Evolutionary conservation across 2,329 filamentous ascomycete species (phyloP), one percentile per base, ranked within the genome.

Genomic region (Alternaria rosae): DNA sequence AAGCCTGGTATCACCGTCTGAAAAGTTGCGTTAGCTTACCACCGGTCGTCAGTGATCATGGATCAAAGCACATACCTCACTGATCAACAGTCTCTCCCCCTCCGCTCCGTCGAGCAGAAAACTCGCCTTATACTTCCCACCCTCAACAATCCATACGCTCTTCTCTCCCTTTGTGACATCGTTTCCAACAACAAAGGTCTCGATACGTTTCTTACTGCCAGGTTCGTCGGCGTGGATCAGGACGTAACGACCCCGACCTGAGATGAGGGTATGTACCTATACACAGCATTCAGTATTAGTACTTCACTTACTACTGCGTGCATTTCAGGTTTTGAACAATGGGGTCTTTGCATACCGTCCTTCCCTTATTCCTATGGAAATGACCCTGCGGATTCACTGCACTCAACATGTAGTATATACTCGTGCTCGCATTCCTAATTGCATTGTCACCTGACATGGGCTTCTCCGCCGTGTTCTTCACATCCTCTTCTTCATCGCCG

Each of bases 141-240:
- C 89, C 55, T 90, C 87, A 8, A 92, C 89, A 62, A 90, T 82
- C 89, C 89, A 92, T 74, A 91, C 88, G 70, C 89, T 66, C 73
- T 74, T 85, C 80, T 92, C 89, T 1, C 88, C 89, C 0, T 72
- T 76, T 5, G 79, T 80, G 6, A 91, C 78, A 71, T 89, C 79
- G 12, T 81, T 82, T 0, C 89, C 89, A 1, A 91, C 89, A 4
- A 88, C 76, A 68, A 90, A 91, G 7, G 82, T 85, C 78, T 91
- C 89, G n/a, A 91, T 76, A 15, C 82, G 78, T 45, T 85, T 85
- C 61, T 82, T 82, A 78, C 82, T 65, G 78, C 81, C 61, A 28
- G 73, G 62, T 50, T 86, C 83, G 68, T 86, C 83, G 9, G 84
- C 84, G 66, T 91, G 87, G 30, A 92, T 85, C 2, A 91, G 70